These are phyloP conservation scores for Tuctoria greenei DNA, from an alignment of 176 grass and related monocot genomes.

Conservation along the genomic window DNA sequence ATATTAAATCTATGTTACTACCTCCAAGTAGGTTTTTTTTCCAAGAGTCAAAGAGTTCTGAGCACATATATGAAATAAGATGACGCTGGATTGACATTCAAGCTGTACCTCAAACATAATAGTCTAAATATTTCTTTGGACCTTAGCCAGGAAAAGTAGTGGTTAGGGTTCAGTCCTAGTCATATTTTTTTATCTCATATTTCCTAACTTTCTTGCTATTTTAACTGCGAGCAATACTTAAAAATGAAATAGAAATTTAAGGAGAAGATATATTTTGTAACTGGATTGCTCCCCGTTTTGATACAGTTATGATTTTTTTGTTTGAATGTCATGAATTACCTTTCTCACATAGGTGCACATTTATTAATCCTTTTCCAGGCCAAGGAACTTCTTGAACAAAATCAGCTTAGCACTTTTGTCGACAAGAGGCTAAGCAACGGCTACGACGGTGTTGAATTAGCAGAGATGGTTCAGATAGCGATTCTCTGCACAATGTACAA, in stretches of 20 bases:
- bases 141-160: not conserved
- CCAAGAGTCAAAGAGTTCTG: too few relatives aligned
- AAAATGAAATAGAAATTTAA: not conserved
- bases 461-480: slow-evolving; percentile 73
- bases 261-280: not conserved
- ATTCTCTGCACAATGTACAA: slow-evolving; percentile 71
- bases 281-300: not conserved
- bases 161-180: not conserved
- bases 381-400: slow-evolving; percentile 63
- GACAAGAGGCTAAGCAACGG: slow-evolving; percentile 50
- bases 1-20: too few relatives aligned
- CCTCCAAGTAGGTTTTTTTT: too few relatives aligned
- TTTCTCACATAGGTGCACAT: not conserved
- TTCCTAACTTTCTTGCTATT: not conserved
- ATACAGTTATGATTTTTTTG: not conserved
- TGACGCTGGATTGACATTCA: too few relatives aligned
- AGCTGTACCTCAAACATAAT: not conserved
- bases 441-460: slow-evolving; percentile 51
- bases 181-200: not conserved
- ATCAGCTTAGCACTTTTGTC: slow-evolving; percentile 48
- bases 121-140: not conserved
- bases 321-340: slow-evolving; percentile 4
- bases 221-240: not conserved
- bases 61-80: not conserved
- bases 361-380: slow-evolving; percentile 41